Evolutionary conservation across 2,329 filamentous ascomycete species (phyloP).

Genomic region (Cadophora sp.): DNA sequence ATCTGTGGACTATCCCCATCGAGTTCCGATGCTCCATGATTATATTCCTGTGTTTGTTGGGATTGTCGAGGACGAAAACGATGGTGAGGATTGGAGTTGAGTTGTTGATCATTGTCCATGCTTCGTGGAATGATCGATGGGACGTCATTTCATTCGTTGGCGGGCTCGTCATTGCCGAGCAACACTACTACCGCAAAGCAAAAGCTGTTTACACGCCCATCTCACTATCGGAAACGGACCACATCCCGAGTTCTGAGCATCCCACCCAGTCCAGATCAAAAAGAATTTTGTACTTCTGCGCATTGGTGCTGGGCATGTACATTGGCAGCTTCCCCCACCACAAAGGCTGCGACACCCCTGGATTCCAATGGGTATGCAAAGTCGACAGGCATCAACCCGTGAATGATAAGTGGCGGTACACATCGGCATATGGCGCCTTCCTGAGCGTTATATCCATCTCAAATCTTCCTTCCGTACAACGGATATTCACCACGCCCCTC

Average conservation of each 20-base stretch:
- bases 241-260: background rate
- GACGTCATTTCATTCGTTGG: constrained; percentile 33
- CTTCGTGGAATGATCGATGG: constrained; percentile 24
- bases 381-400: background rate
- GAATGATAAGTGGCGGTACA: background rate
- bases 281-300: background rate
- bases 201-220: background rate
- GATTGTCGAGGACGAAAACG: constrained; percentile 20
- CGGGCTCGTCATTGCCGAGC: constrained; percentile 29
- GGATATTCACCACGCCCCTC: constrained; percentile 61
- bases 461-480: constrained; percentile 48
- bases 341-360: background rate
- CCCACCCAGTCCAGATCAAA: constrained; percentile 2
- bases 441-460: background rate
- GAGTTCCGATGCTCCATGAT: constrained; percentile 31
- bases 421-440: background rate
- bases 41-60: constrained; percentile 29
- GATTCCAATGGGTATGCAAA: constrained; percentile 1
- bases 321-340: background rate
- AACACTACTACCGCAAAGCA: constrained; percentile 26
- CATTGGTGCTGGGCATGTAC: background rate
- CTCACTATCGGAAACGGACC: background rate
- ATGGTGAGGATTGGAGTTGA: constrained; percentile 20
- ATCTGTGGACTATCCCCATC: constrained; percentile 32
- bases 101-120: constrained; percentile 14